Conservation (phyloP, 2,329 filamentous ascomycete species). For the Colletotrichum destructivum region DNA sequence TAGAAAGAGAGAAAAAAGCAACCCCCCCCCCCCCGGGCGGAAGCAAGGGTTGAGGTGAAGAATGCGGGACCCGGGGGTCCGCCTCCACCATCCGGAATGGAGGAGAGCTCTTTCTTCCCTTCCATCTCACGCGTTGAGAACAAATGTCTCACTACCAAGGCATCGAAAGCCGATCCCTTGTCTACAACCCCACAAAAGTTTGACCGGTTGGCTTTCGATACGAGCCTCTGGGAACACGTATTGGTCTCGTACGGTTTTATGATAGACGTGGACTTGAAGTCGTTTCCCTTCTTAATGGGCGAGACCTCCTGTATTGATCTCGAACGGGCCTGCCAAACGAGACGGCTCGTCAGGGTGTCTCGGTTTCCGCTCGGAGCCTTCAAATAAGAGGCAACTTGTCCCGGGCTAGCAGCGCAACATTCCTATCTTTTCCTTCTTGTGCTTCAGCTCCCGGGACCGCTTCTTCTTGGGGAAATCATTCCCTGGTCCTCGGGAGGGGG, state of each 20-base stretch:
- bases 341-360: slow-evolving; percentile 23
- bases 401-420: slow-evolving; percentile 23
- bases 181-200: neutral
- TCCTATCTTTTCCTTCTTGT: slow-evolving; percentile 20
- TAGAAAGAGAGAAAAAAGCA: no score
- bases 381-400: slow-evolving; percentile 23
- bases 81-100: slow-evolving; percentile 38
- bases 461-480: neutral
- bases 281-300: neutral
- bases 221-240: slow-evolving; percentile 13
- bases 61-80: slow-evolving; percentile 6
- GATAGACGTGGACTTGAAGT: neutral
- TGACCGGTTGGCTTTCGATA: slow-evolving; percentile 23
- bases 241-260: slow-evolving; percentile 19
- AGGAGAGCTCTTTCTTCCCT: neutral
- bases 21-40: neutral
- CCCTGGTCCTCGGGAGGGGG: neutral
- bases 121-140: neutral
- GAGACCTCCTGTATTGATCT: slow-evolving; percentile 21
- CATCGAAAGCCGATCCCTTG: slow-evolving; percentile 5
- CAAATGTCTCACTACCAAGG: slow-evolving; percentile 12
- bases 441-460: neutral
- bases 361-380: neutral
- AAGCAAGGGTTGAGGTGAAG: slow-evolving; percentile 32
- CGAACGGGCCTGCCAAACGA: neutral